These are phyloP conservation scores for Trichomonas tenax DNA, from an alignment of 208 protist genomes.

Conservation along the genomic window DNA sequence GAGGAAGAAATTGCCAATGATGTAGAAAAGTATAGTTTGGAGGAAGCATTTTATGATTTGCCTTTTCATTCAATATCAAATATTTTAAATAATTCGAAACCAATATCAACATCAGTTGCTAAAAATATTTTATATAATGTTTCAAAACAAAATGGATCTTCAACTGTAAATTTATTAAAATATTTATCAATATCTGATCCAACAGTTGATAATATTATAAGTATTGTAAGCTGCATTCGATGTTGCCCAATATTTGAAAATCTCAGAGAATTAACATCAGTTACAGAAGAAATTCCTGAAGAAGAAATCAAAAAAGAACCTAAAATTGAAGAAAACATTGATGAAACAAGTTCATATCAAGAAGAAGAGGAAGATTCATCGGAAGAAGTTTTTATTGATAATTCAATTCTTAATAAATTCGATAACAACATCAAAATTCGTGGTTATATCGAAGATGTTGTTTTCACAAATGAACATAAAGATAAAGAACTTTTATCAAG, in stretches of 20 bases:
- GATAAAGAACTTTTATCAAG: not conserved
- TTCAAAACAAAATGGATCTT: not conserved
- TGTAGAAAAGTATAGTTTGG: not conserved
- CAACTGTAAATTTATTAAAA: not conserved
- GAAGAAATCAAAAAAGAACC: not conserved
- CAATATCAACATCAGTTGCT: not conserved
- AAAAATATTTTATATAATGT: not conserved
- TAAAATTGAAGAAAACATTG: not conserved
- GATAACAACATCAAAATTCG: not conserved
- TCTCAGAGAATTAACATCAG: not conserved
- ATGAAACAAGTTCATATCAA: not conserved
- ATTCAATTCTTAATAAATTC: not conserved
- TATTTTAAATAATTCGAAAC: not conserved
- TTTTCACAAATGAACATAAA: not conserved
- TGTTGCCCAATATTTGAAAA: not conserved
- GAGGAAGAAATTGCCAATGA: not conserved
- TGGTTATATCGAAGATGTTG: not conserved
- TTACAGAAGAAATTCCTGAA: not conserved
- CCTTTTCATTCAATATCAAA: not conserved
- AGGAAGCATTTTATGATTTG: not conserved
- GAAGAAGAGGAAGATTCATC: not conserved
- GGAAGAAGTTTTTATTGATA: not conserved
- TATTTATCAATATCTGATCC: not conserved
- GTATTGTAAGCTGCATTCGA: not conserved
- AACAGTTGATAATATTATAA: not conserved